Base-by-base conservation (phyloP, 2,329 filamentous ascomycete species). In the Diaporthe ilicicola region DNA sequence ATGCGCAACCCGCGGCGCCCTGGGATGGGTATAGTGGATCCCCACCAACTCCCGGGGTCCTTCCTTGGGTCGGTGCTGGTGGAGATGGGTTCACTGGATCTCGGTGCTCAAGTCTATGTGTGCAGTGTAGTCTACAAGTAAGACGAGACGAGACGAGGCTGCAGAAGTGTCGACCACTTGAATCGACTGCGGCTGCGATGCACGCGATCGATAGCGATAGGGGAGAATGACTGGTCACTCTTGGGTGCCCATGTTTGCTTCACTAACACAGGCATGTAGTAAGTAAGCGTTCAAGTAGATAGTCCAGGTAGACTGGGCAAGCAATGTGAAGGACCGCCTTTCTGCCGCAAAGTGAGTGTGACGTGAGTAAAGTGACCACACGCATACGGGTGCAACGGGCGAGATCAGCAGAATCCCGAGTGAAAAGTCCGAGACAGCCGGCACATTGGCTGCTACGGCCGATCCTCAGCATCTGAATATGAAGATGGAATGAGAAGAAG, bases 291-390 rank as follows among this genome's bases (percentile, higher is more conserved):
- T 24, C 24, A 61, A 3, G 9, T 39, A 46, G 24, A 34, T 4
- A 34, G 32, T 34, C 32, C 9, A 34, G 32, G 9, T 34, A 34
- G 32, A 5, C 32, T 34, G 32, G 32, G 32, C 32, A 34, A 46
- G 46, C 27, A 42, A 48, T 62, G 59, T 62, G 59, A 62, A 34
- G 59, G 29, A 24, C n/a, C n/a, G 29, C 27, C n/a, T 34, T 10
- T 46, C 9, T 61, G 12, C 13, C 22, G 34, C 17, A 34, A 29
- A 4, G 4, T 44, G 15, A 19, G 55, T 61, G 55, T 61, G 55
- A 61, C 55, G 55, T 61, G 55, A 44, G 55, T 61, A 39, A 61
- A 37, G 55, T 61, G 55, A 44, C 37, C 55, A 29, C 22, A 17
- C 12, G n/a, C n/a, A n/a, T n/a, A 59, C 55, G 55, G 55, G 37